These are phyloP conservation scores for Trypanosoma rangeli DNA, from an alignment of 208 protist species.

Conservation along the genomic window DNA sequence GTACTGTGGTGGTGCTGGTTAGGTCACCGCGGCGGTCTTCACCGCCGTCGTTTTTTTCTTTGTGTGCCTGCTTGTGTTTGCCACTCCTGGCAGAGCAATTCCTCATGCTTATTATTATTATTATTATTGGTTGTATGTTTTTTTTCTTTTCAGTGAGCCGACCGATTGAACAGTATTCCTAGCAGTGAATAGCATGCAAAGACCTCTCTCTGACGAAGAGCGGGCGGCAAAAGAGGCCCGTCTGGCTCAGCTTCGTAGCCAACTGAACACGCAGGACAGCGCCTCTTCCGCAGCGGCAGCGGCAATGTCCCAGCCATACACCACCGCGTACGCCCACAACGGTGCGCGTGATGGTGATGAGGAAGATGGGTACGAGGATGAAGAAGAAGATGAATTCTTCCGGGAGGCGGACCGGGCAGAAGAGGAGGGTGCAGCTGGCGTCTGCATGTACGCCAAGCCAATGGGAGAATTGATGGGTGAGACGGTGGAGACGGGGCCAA, in stretches of 20 bases:
- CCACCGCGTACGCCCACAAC: slow-evolving; percentile 6
- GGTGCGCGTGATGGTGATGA: slow-evolving; percentile 3
- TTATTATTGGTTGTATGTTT: neutral
- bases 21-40: neutral
- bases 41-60: neutral
- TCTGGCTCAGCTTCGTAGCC: slow-evolving; percentile 42
- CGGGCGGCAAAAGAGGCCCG: slow-evolving; percentile 49
- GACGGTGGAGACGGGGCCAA: slow-evolving; percentile 41
- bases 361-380: slow-evolving; percentile 5
- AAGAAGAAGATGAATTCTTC: slow-evolving; percentile 32
- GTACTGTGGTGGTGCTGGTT: neutral
- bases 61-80: neutral
- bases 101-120: neutral
- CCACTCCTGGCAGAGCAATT: neutral
- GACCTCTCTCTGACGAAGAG: slow-evolving; percentile 42
- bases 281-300: neutral
- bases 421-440: slow-evolving; percentile 1
- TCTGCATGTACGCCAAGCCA: slow-evolving; percentile 32
- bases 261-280: slow-evolving; percentile 12
- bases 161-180: neutral
- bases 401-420: slow-evolving; percentile 7
- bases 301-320: neutral
- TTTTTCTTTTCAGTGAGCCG: slow-evolving; percentile 1
- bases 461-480: slow-evolving; percentile 27
- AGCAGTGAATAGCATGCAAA: slow-evolving; percentile 8